These are phyloP conservation scores for Anastatica hierochuntica DNA, from an alignment of 345 rosid genomes.

Conservation along the genomic window DNA sequence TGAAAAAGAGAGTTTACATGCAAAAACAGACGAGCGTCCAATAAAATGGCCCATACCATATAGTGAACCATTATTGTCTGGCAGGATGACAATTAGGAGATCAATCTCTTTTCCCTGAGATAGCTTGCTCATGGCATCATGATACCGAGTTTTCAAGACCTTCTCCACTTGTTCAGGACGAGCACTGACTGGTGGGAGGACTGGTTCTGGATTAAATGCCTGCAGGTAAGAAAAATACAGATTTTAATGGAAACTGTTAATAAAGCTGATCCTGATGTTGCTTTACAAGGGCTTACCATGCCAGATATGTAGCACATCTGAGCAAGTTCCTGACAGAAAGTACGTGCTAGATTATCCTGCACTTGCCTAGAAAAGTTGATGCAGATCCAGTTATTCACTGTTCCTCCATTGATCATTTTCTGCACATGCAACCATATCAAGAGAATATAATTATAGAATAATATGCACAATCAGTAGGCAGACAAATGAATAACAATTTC, in stretches of 20 bases:
- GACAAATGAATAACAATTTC: neutral
- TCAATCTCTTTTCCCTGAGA: constrained; percentile 73
- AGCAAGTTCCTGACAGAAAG: constrained; percentile 86
- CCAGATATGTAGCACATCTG: constrained; percentile 89
- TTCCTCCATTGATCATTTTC: constrained; percentile 99
- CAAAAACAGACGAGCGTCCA: neutral
- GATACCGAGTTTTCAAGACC: constrained; percentile 65
- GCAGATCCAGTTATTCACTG: constrained; percentile 83
- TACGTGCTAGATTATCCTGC: constrained; percentile 59
- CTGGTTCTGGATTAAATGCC: constrained; percentile 73
- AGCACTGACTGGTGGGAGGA: constrained; percentile 52
- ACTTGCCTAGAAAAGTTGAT: constrained; percentile 78
- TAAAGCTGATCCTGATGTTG: neutral
- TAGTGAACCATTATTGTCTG: constrained; percentile 94
- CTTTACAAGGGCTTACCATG: constrained; percentile 48
- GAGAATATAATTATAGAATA: neutral
- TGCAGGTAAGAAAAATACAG: constrained; percentile 16
- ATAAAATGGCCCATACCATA: constrained; percentile 44
- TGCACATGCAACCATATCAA: constrained; percentile 22
- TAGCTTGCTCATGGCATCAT: constrained; percentile 71
- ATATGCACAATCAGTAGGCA: neutral
- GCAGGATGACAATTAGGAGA: constrained; percentile 86
- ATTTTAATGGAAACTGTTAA: neutral
- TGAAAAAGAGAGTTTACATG: neutral
- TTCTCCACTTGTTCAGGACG: constrained; percentile 95